Base-by-base conservation (phyloP, 495 filamentous ascomycete species). In the Xylaria castorea region DNA sequence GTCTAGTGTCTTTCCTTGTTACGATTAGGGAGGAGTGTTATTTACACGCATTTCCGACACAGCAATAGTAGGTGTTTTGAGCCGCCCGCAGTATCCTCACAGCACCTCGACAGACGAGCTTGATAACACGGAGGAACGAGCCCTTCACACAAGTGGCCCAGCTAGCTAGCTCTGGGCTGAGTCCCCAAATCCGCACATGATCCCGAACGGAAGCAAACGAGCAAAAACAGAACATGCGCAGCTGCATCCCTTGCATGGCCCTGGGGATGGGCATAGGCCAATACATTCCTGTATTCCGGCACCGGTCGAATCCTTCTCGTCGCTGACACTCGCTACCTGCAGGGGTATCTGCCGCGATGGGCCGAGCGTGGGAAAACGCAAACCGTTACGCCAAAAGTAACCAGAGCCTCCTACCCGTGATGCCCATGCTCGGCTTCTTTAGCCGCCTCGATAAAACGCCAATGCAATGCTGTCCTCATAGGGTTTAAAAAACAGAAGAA, bases 311-410 rank as follows among this genome's bases (percentile, higher is more conserved):
- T n/a, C 44, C 32, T 70, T 30, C 30, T 66, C 36, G 62, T 71
- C 64, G 70, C 65, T 36, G 61, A 65, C 71, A 76, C 68, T 75
- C 68, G 77, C 68, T 72, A 77, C 55, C 68, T 76, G 66, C 71
- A 75, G 74, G 60, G 74, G 74, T 76, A 77, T 78, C 77, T 77
- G 72, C 73, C 71, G 72, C 73, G 73, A 65, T 69, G 63, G 53
- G 27, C 66, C 61, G 70, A 73, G 76, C 73, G 74, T 73, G 38
- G 50, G 42, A 53, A 75, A 78, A 78, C 76, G 72, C 73, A 76
- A 72, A 72, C 76, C 78, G 74, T 76, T 36, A 78, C 78, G 76
- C 78, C 78, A 75, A 76, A 68, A 66, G 71, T 46, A 72, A 78
- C 72, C 77, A 73, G 70, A 74, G 68, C 74, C 77, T 71, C 73